Conservation (phyloP, 2,329 filamentous ascomycete species). For the Akanthomyces lecanii region DNA sequence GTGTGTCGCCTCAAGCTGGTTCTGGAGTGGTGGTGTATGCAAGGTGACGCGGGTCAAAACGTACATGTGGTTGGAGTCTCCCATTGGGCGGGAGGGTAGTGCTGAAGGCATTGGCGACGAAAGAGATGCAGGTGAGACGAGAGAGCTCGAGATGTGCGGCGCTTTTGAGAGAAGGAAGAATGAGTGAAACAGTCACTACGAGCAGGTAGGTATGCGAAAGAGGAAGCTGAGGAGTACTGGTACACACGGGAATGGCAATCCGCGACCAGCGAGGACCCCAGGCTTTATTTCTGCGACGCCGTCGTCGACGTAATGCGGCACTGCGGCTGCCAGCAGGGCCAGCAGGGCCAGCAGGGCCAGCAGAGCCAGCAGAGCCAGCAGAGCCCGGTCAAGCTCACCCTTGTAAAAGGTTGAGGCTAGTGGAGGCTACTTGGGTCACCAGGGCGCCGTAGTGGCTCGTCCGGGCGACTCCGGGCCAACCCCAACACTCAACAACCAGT, state of each 20-base stretch:
- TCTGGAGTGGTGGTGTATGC: constrained; percentile 2
- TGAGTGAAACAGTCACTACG: neutral
- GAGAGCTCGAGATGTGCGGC: neutral
- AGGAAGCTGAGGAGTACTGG: neutral
- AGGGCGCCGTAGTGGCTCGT: neutral
- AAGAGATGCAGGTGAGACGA: neutral
- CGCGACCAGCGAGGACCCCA: constrained; percentile 1
- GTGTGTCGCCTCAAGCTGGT: neutral
- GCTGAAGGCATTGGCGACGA: neutral
- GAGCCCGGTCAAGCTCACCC: neutral
- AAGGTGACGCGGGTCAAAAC: neutral
- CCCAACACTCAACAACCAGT: constrained; percentile 20
- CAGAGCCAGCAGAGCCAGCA: neutral
- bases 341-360: neutral
- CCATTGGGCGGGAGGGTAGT: constrained; percentile 1
- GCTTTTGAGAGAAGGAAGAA: neutral
- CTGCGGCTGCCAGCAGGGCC: constrained; percentile 1
- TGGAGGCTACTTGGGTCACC: constrained; percentile 8
- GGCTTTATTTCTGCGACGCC: constrained; percentile 4
- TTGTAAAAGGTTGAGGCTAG: constrained; percentile 13
- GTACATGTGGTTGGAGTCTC: constrained; percentile 15
- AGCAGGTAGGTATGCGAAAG: neutral
- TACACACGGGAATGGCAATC: neutral
- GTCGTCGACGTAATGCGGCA: constrained; percentile 10
- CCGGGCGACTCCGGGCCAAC: constrained; percentile 8